Conservation (phyloP, 2,329 filamentous ascomycete genomes). For the Raffaelea albimanens region DNA sequence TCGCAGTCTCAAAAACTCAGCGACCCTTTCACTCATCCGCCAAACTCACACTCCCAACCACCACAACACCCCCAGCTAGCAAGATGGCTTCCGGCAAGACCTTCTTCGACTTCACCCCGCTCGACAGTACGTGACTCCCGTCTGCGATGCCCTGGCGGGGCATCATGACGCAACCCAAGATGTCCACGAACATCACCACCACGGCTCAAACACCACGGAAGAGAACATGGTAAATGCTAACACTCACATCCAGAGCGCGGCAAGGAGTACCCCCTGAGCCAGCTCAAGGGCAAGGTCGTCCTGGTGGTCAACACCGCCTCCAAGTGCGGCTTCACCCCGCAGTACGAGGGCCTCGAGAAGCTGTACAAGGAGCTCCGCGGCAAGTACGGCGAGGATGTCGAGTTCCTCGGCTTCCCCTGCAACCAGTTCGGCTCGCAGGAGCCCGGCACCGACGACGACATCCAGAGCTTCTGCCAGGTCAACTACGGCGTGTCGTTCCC, state of each 20-base stretch:
- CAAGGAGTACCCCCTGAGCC: constrained; percentile 55
- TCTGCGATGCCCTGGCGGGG: too few species aligned
- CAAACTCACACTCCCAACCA: too few species aligned
- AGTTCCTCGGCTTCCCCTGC: constrained; percentile 92
- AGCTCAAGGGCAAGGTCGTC: constrained; percentile 84
- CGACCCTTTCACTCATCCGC: too few species aligned
- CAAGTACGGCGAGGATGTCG: constrained; percentile 66
- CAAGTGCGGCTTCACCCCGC: constrained; percentile 97
- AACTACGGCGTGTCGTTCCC: constrained; percentile 95
- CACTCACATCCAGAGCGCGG: constrained; percentile 57
- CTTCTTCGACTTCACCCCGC: constrained; percentile 79
- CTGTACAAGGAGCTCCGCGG: constrained; percentile 72
- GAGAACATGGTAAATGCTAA: too few species aligned
- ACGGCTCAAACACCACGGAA: too few species aligned
- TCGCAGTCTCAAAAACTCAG: too few species aligned
- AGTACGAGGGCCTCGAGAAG: constrained; percentile 83
- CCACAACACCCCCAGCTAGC: constrained; percentile 1
- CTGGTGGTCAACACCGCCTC: constrained; percentile 96
- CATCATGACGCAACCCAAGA: too few species aligned
- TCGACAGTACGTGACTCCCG: constrained; percentile 56
- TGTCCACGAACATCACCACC: too few species aligned
- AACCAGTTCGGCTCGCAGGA: constrained; percentile 95
- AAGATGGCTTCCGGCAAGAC: constrained; percentile 58
- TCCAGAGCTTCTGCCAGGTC: constrained; percentile 76
- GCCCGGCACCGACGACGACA: constrained; percentile 71